Base-by-base conservation (phyloP, 805 yeast genomes). In the Nakazawaea ambrosiae region DNA sequence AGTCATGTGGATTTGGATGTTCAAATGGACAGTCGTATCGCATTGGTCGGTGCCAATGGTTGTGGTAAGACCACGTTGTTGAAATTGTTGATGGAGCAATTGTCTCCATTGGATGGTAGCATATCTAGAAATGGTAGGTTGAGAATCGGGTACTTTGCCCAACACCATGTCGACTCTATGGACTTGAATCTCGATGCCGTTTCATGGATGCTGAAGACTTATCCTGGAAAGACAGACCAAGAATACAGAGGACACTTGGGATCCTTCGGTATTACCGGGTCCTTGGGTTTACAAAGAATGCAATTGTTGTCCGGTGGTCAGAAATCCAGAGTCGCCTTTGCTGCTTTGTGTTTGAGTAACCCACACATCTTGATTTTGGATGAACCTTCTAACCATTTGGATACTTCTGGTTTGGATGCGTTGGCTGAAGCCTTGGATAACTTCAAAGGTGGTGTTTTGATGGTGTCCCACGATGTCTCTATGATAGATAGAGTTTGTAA, bases 121-220 rank as follows among this genome's bases (percentile, higher is more conserved):
- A 81, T 89, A 16, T 73, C 86, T 17, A 75, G 76, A 46, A 89
- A 92, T 53, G 81, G 92, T 30, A 73, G 97, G 49, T 66, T 92
- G 48, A 75, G 97, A 63, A 83, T 92, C 38, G 97, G 96, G 14
- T 92, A 92, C 60, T 92, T 92, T 65, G 97, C 98, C 12, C 98
- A 92, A 66, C 97, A 92, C 58, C 98, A 92, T 53, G 95, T 92
- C 48, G 98, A 92, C 52, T 81, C 89, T n/a, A 85, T 92, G 96
- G 97, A 92, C 54, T 65, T 89, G 49, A 70, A 60, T 12, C 63
- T 76, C 31, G 82, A 85, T 40, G 97, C 98, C 0, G 96, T 92
- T 8, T 80, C 85, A 34, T 92, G 98, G 97, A 75, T 92, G 85
- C 80, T 95, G 7, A 67, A 73, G 43, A 75, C 81, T 4, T 87